Evolutionary conservation across 2,329 filamentous ascomycete species (phyloP).

Genomic region (Zasmidium angulare): DNA sequence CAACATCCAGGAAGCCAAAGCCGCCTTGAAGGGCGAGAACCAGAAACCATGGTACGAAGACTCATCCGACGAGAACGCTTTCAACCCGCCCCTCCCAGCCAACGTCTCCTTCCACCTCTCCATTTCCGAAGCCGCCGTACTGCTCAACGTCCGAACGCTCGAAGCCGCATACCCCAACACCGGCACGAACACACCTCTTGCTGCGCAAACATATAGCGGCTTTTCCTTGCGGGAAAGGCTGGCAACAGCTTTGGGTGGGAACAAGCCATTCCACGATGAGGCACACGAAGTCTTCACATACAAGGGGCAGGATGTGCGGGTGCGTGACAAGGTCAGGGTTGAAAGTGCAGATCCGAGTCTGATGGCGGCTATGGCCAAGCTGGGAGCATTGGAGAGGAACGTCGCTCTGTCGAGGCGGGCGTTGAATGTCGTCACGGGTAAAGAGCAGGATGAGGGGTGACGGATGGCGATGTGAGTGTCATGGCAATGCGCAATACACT

Average conservation of each 20-base stretch:
- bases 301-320: slow-evolving; percentile 70
- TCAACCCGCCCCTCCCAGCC: slow-evolving; percentile 62
- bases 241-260: slow-evolving; percentile 46
- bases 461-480: too few relatives aligned
- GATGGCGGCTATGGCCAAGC: slow-evolving; percentile 78
- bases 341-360: slow-evolving; percentile 87
- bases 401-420: slow-evolving; percentile 69
- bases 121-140: slow-evolving; percentile 55
- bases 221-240: slow-evolving; percentile 61
- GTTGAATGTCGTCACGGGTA: slow-evolving; percentile 75
- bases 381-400: slow-evolving; percentile 73
- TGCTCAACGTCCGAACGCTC: slow-evolving; percentile 67
- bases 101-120: slow-evolving; percentile 71
- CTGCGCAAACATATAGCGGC: slow-evolving; percentile 46
- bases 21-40: slow-evolving; percentile 56
- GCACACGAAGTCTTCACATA: slow-evolving; percentile 74
- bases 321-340: slow-evolving; percentile 84
- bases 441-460: too few relatives aligned
- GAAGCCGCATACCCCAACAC: slow-evolving; percentile 46
- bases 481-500: too few relatives aligned
- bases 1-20: slow-evolving; percentile 61
- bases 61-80: slow-evolving; percentile 56
- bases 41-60: slow-evolving; percentile 57
- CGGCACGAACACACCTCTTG: slow-evolving; percentile 35
- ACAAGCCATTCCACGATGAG: slow-evolving; percentile 56